Percentiles rank a stretch among this genome's conserved stretches.
phyloP scores from a whole-genome alignment of 2,329 filamentous ascomycete genomes.

The Talaromyces sp. region DNA sequence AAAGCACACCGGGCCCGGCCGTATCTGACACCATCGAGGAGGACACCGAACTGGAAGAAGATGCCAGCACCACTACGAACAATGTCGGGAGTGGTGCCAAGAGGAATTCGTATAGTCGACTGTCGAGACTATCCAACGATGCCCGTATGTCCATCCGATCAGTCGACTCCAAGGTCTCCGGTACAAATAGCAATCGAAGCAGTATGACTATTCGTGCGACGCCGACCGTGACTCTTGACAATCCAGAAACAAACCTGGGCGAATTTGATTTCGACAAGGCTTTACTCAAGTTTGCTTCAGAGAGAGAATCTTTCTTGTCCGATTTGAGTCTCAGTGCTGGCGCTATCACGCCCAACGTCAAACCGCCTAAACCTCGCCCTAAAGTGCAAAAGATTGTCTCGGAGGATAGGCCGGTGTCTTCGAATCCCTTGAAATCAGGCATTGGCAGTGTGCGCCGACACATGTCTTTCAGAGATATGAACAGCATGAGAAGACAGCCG shows the following conservation, averaged over 20 bases:
- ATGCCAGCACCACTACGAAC: conserved; percentile 26
- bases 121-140: conserved; percentile 34
- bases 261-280: conserved; percentile 94
- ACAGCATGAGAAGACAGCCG: conserved; percentile 84
- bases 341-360: conserved; percentile 65
- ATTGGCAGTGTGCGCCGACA: conserved; percentile 87
- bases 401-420: conserved; percentile 58
- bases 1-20: conserved; percentile 35
- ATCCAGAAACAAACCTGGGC: conserved; percentile 41
- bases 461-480: conserved; percentile 92
- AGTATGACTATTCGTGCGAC: conserved; percentile 58
- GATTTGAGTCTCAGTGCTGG: conserved; percentile 87
- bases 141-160: conserved; percentile 48
- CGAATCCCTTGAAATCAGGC: conserved; percentile 52
- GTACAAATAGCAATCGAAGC: conserved; percentile 60
- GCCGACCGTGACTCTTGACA: conserved; percentile 30
- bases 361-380: conserved; percentile 73
- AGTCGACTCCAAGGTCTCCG: conserved; percentile 27
- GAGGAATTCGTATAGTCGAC: conserved; percentile 40
- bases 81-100: conserved; percentile 31
- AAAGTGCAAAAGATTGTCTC: conserved; percentile 67
- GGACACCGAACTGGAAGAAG: conserved; percentile 55
- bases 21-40: conserved; percentile 60
- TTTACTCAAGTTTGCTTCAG: conserved; percentile 89
- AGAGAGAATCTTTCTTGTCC: conserved; percentile 88